These are phyloP conservation scores for Triticum monococcum DNA, from an alignment of 176 grass and related monocot genomes.

Conservation along the genomic window DNA sequence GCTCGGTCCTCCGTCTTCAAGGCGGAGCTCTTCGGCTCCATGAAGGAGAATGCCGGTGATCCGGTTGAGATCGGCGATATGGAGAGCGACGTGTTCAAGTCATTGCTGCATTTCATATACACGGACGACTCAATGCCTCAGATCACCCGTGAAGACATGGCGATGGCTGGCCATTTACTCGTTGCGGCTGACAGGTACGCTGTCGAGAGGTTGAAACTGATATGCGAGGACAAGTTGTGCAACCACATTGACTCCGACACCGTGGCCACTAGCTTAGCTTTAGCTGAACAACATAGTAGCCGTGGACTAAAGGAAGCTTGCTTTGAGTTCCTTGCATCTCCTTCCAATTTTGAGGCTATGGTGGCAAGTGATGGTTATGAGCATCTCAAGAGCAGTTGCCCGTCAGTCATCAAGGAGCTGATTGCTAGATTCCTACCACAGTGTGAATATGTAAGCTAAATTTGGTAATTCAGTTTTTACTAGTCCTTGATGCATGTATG, in stretches of 20 bases:
- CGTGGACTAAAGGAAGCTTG: not conserved
- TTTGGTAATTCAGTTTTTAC: not conserved
- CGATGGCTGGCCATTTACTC: not conserved
- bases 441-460: not conserved
- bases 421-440: not conserved
- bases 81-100: not conserved
- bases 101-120: not conserved
- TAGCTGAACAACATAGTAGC: not conserved
- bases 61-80: not conserved
- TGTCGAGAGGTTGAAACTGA: not conserved
- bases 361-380: not conserved
- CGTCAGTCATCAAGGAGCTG: not conserved
- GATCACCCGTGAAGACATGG: not conserved
- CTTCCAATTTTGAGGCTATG: not conserved
- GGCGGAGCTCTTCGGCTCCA: not conserved
- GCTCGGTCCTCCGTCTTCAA: constrained; percentile 1
- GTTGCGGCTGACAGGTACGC: not conserved
- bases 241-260: not conserved
- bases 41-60: not conserved
- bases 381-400: not conserved
- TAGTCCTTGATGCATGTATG: not conserved
- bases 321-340: not conserved
- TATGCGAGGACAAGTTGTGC: not conserved
- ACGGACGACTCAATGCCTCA: not conserved
- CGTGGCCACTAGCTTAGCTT: not conserved